Conservation (phyloP, 257 asterid species). For the Jacaranda mimosifolia region DNA sequence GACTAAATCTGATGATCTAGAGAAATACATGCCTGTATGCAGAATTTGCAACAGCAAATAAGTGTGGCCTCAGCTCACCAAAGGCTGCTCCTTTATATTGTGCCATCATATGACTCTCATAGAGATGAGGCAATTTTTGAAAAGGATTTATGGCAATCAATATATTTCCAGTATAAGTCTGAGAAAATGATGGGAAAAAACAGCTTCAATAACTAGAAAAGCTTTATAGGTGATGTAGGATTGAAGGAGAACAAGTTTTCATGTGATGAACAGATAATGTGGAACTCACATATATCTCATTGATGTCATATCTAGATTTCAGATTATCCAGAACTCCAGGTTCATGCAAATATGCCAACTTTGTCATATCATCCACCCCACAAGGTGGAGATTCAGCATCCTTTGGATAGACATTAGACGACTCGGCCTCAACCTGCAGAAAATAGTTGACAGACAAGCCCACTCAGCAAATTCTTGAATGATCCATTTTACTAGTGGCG, state of each 20-base stretch:
- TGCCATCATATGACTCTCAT: conserved; percentile 96
- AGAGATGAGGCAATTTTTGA: conserved; percentile 87
- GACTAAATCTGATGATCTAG: conserved; percentile 32
- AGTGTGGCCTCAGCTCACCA: conserved; percentile 95
- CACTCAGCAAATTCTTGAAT: conserved; percentile 16
- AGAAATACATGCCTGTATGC: conserved; percentile 80
- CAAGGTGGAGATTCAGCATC: conserved; percentile 98
- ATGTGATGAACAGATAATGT: conserved; percentile 25
- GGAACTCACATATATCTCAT: conserved; percentile 89
- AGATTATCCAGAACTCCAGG: conserved; percentile 92
- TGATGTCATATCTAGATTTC: conserved; percentile 93
- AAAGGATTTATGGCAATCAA: conserved; percentile 95
- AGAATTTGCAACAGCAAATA: conserved; percentile 98
- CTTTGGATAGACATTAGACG: conserved; percentile 80
- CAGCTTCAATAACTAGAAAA: conserved; percentile 29
- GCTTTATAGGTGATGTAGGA: background rate
- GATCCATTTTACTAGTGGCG: conserved; percentile 2
- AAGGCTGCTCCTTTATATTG: conserved; percentile 84
- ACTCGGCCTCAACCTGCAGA: conserved; percentile 83
- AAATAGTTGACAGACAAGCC: background rate
- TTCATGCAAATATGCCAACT: conserved; percentile 97
- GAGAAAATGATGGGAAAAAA: conserved; percentile 39
- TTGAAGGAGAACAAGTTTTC: background rate
- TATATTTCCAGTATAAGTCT: conserved; percentile 98
- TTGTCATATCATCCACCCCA: conserved; percentile 99